Base-by-base conservation (phyloP, 352 stramenopile genomes). In the Globisporangium nodosum region DNA sequence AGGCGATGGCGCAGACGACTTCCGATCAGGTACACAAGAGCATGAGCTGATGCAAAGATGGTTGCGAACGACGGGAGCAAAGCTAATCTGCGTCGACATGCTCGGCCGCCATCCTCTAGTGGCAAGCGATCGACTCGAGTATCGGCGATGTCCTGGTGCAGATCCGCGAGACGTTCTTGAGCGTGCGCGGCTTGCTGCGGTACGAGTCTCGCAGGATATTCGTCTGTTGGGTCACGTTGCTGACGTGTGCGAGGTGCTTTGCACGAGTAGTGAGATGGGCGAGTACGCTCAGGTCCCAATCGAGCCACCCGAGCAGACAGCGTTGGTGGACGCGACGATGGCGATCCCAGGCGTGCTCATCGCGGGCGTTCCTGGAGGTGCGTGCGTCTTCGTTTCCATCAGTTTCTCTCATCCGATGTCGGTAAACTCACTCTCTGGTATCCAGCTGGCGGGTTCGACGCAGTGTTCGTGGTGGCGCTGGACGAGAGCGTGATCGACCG, bases 361-460 rank as follows among this genome's bases (percentile, higher is more conserved):
- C 6, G 90, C 88, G 49, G 92, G 96, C 40, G 94, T 99, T 12
- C 96, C 96, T 57, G 96, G 96, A 52, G 84, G 84, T 94, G 21
- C 39, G 54, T 49, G 24, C 18, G 3, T 43, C 5, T 37, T 20
- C 3, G 49, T 8, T 50, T 35, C 5, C 37, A 27, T 52, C 33
- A 37, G 33, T 37, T 37, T 56, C n/a, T 16, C 3, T 24, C 33
- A 8, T 31, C 15, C 37, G 7, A 49, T 2, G 68, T 11, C 15
- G 7, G 16, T 9, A 3, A 8, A 46, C 18, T 45, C 18, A 45
- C 3, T 7, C n/a, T 39, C 11, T 37, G 18, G 2, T 56, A 4
- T 35, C 0, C 42, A 94, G 96, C 96, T 40, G 96, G 96, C 63
- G 96, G 96, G 37, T 97, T 97, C 61, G 96, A 99, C 69, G 96